A percentile compares a stretch with the other conserved stretches of the same genome.
phyloP scores from a whole-genome alignment of 768 basidiomycete species.

The Termitomyces sp. region DNA sequence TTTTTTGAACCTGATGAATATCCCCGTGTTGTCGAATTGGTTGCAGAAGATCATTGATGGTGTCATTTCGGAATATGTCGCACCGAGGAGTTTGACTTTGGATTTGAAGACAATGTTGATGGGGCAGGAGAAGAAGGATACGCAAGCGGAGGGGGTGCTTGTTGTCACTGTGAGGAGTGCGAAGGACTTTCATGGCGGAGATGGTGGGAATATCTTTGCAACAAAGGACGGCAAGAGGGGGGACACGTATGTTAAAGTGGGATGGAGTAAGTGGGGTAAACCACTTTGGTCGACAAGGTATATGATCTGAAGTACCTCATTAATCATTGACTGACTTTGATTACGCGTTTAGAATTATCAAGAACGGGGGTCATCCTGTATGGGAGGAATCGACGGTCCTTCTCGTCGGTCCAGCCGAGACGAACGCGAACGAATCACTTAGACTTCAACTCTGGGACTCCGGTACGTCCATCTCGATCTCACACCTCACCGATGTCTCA shows the following conservation, averaged over 20 bases:
- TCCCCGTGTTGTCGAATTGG: constrained; percentile 69
- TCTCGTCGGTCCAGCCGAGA: constrained; percentile 60
- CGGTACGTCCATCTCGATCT: constrained; percentile 34
- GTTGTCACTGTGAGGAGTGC: constrained; percentile 65
- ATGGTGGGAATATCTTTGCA: constrained; percentile 35
- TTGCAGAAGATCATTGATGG: constrained; percentile 66
- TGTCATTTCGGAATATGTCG: constrained; percentile 60
- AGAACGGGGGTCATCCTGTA: constrained; percentile 56
- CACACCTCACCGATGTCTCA: not conserved
- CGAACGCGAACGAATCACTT: constrained; percentile 65
- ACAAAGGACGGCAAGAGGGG: constrained; percentile 26
- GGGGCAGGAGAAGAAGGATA: constrained; percentile 62
- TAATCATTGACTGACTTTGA: not conserved
- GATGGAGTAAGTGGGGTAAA: constrained; percentile 62
- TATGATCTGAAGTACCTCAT: not conserved
- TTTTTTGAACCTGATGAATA: constrained; percentile 77
- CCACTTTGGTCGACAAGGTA: constrained; percentile 68
- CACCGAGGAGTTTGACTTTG: constrained; percentile 68
- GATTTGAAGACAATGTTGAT: constrained; percentile 65
- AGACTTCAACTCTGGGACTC: constrained; percentile 73
- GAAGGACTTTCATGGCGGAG: constrained; percentile 43
- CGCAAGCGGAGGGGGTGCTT: constrained; percentile 63
- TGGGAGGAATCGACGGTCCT: constrained; percentile 71
- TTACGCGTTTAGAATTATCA: constrained; percentile 49
- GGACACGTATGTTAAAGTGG: constrained; percentile 63